Percentiles rank a stretch among this genome's conserved stretches.
phyloP scores from a whole-genome alignment of 139 green algal species.

The Edaphochlamys debaryana region DNA sequence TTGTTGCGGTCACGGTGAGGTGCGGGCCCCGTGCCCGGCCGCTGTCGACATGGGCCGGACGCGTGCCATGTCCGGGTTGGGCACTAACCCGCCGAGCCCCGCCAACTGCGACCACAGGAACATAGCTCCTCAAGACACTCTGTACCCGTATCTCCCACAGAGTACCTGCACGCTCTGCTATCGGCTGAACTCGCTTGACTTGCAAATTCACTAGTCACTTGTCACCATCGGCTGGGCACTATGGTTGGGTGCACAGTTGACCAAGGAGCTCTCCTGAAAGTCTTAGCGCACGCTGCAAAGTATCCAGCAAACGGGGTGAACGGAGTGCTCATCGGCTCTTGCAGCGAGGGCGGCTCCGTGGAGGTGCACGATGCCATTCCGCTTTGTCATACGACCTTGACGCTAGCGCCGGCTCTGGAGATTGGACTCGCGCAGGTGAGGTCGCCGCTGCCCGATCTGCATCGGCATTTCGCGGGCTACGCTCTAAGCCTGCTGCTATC shows the following conservation, averaged over 20 bases:
- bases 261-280: constrained; percentile 52
- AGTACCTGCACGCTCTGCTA: no score
- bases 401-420: constrained; percentile 67
- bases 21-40: no score
- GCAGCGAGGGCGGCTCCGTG: constrained; percentile 18
- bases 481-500: neutral
- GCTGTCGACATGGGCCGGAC: no score
- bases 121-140: neutral
- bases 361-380: constrained; percentile 68
- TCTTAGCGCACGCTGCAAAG: constrained; percentile 70
- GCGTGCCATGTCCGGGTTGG: no score
- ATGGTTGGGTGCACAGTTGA: constrained; percentile 17
- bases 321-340: constrained; percentile 64
- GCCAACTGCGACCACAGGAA: no score
- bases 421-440: constrained; percentile 67
- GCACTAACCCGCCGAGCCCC: no score
- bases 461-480: neutral
- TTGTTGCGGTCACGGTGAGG: no score
- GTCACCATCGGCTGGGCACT: constrained; percentile 3
- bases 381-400: constrained; percentile 68
- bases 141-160: neutral
- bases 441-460: no score
- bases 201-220: neutral
- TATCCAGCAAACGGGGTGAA: constrained; percentile 60
- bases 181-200: no score